Conservation (phyloP, 805 yeast species). For the Candida awuae region DNA sequence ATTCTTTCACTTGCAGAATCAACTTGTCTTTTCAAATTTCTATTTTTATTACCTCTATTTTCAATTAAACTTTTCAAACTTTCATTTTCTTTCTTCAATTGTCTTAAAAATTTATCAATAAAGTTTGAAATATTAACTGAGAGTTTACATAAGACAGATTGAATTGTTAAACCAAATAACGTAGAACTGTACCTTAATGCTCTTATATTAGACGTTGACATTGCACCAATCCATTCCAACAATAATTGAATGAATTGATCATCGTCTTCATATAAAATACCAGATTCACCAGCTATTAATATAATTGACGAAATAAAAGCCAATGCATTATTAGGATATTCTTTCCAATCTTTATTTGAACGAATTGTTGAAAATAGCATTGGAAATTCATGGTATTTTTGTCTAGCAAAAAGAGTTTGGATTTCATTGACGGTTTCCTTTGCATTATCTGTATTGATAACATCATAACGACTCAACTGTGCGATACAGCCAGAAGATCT, state of each 20-base stretch:
- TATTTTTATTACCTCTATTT: conserved; percentile 18
- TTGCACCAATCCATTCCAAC: conserved; percentile 66
- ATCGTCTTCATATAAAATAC: conserved; percentile 39
- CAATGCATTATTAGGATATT: conserved; percentile 45
- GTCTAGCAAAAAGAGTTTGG: conserved; percentile 52
- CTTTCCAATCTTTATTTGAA: conserved; percentile 38
- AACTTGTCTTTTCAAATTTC: conserved; percentile 26
- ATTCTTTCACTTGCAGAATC: conserved; percentile 34
- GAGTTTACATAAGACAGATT: conserved; percentile 50
- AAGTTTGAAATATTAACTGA: conserved; percentile 31
- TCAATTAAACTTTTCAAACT: conserved; percentile 9
- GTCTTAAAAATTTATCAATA: conserved; percentile 38
- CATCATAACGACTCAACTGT: conserved; percentile 67
- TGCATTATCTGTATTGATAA: conserved; percentile 44
- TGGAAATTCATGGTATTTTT: conserved; percentile 63
- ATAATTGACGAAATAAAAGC: conserved; percentile 50
- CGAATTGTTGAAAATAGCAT: conserved; percentile 25
- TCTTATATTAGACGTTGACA: conserved; percentile 62
- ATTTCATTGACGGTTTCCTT: conserved; percentile 67
- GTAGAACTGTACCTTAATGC: conserved; percentile 67
- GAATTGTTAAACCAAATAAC: conserved; percentile 47
- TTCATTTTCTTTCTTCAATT: conserved; percentile 28
- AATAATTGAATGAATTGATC: conserved; percentile 44
- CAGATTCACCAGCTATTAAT: conserved; percentile 50
- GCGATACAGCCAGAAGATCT: conserved; percentile 66